phyloP scores from a whole-genome alignment of 2,329 filamentous ascomycete genomes.

The Bipolaris oryzae region DNA sequence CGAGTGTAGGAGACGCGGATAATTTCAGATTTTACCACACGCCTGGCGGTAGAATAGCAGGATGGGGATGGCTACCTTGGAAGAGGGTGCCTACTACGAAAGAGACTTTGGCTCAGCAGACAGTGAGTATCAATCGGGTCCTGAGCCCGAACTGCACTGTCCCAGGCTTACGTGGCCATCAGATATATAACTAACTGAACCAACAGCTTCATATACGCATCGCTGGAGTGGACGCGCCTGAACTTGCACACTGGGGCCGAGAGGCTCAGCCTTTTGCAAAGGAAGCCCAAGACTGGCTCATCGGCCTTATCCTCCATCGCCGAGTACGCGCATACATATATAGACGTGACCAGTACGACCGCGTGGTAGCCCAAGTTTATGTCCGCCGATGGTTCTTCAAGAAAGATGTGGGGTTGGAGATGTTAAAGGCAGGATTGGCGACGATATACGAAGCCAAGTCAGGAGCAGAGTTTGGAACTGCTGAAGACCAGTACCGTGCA shows the following conservation, averaged over 20 bases:
- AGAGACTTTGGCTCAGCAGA: slow-evolving; percentile 74
- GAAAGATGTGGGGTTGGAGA: slow-evolving; percentile 84
- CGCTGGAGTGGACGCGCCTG: slow-evolving; percentile 91
- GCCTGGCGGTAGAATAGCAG: slow-evolving; percentile 81
- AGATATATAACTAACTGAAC: slow-evolving; percentile 19
- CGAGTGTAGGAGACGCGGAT: slow-evolving; percentile 94
- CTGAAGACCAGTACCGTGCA: slow-evolving; percentile 65
- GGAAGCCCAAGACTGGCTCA: slow-evolving; percentile 85
- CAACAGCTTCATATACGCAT: slow-evolving; percentile 82
- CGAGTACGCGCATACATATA: slow-evolving; percentile 84
- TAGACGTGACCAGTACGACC: slow-evolving; percentile 87
- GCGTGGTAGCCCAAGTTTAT: slow-evolving; percentile 84
- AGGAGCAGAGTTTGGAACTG: slow-evolving; percentile 83
- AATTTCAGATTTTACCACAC: slow-evolving; percentile 95
- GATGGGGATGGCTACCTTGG: slow-evolving; percentile 88
- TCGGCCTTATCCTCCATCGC: slow-evolving; percentile 69
- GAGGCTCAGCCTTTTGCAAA: slow-evolving; percentile 82
- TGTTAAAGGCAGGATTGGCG: slow-evolving; percentile 83
- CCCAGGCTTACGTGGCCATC: not conserved
- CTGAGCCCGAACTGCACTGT: not conserved
- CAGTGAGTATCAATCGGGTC: slow-evolving; percentile 60
- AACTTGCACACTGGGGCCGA: slow-evolving; percentile 88
- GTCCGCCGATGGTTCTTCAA: slow-evolving; percentile 71
- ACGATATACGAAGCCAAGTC: slow-evolving; percentile 93
- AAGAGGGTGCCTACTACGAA: slow-evolving; percentile 72